These are phyloP conservation scores for Kandelia obovata DNA, from an alignment of 345 rosid genomes.

Conservation along the genomic window DNA sequence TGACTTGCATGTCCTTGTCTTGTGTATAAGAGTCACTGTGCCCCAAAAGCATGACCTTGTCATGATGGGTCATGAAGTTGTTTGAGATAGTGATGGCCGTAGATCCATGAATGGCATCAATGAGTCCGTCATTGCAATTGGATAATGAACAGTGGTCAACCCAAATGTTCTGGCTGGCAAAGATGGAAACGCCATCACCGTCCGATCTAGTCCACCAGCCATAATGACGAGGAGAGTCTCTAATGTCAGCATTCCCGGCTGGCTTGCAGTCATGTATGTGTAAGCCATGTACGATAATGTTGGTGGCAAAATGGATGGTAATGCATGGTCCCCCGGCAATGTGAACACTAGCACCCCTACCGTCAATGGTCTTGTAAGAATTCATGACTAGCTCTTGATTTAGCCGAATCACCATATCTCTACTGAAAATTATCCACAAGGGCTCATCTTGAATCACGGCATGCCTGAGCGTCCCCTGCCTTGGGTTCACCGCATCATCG, in stretches of 20 bases:
- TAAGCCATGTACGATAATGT: slow-evolving; percentile 26
- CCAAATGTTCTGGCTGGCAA: slow-evolving; percentile 21
- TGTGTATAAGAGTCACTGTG: slow-evolving; percentile 23
- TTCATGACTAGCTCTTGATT: slow-evolving; percentile 28
- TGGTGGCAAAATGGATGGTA: slow-evolving; percentile 17
- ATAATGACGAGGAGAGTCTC: slow-evolving; percentile 22
- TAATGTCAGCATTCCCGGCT: slow-evolving; percentile 24
- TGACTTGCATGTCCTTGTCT: slow-evolving; percentile 30
- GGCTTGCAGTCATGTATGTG: slow-evolving; percentile 26
- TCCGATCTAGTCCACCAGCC: slow-evolving; percentile 32
- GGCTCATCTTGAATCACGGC: slow-evolving; percentile 31
- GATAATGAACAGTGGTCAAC: slow-evolving; percentile 29
- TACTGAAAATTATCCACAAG: slow-evolving; percentile 22
- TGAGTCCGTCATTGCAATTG: slow-evolving; percentile 23
- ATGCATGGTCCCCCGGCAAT: slow-evolving; percentile 29
- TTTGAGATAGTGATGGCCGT: slow-evolving; percentile 28
- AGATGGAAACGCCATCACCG: slow-evolving; percentile 25
- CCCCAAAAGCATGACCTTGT: slow-evolving; percentile 30
- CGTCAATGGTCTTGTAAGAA: slow-evolving; percentile 28
- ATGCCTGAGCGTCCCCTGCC: slow-evolving; percentile 22
- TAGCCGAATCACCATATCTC: slow-evolving; percentile 27
- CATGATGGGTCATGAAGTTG: slow-evolving; percentile 27
- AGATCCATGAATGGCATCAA: slow-evolving; percentile 30
- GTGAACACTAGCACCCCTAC: slow-evolving; percentile 30
- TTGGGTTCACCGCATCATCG: slow-evolving; percentile 27